Conservation (phyloP, 441 rosid species). For the Corymbia citriodora region DNA sequence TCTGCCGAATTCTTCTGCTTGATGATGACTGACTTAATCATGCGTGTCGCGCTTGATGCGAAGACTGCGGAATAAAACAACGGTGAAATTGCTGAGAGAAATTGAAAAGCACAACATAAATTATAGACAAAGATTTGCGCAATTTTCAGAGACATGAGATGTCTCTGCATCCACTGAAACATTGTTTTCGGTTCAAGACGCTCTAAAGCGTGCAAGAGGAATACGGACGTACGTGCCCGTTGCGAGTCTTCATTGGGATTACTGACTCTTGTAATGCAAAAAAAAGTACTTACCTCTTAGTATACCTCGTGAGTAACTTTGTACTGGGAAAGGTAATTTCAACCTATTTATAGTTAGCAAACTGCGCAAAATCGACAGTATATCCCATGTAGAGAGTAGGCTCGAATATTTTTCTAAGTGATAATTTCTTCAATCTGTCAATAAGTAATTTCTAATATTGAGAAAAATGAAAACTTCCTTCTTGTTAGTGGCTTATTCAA, state of each 20-base stretch:
- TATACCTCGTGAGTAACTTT: not conserved
- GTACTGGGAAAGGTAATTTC: not conserved
- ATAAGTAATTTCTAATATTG: not conserved
- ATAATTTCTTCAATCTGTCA: not conserved
- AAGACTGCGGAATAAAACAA: not conserved
- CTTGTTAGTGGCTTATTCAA: not conserved
- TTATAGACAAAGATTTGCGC: not conserved
- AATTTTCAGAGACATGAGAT: not conserved
- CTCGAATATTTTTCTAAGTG: not conserved
- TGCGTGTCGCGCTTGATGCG: not conserved
- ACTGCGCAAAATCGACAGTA: not conserved
- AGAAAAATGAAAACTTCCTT: too few species aligned
- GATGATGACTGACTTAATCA: not conserved
- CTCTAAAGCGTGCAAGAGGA: too few species aligned
- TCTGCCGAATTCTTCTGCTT: not conserved
- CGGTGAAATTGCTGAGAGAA: not conserved
- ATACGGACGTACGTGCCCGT: too few species aligned
- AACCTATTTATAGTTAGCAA: not conserved
- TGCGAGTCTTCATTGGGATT: not conserved
- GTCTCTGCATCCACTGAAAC: not conserved
- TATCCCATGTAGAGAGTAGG: too few species aligned
- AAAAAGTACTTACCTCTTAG: not conserved
- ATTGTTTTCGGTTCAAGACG: not conserved
- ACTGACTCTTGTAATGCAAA: not conserved
- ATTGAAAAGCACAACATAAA: not conserved